Evolutionary conservation across 116 monocot genomes (phyloP), one percentile per base, ranked within the genome.

Genomic region (Phalaenopsis hybrid): DNA sequence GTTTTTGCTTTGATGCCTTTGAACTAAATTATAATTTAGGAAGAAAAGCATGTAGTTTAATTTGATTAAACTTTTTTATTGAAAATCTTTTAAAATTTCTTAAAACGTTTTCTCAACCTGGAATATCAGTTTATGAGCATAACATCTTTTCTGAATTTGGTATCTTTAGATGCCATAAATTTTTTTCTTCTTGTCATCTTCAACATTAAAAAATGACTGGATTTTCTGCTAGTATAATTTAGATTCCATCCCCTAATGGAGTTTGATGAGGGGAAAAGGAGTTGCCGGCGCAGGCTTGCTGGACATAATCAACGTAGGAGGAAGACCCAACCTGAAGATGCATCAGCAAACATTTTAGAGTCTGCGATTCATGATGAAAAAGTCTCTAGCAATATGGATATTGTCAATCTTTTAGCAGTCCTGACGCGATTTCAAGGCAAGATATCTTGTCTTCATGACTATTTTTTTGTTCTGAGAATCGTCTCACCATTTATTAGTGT

Each of bases 221-320:
- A 8, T 25, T 9, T 68, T 28, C 20, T 23, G 20, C 25, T 23
- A 8, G 68, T 75, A 7, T 63, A 50, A 59, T 77, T 57, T 65
- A 96, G 96, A 90, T 96, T 96, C 83, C 93, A 96, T 78, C 93
- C 85, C 1, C 93, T 96, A 13, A 41, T 86, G 8, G 93, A 96
- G 84, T 96, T 96, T 85, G 96, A 96, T 75, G 96, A 96, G 79
- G 96, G 93, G 44, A 96, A 96, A 86, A 87, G 93, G 68, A 96
- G 96, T 81, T 96, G 96, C 68, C 82, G 96, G 70, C 81, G 93
- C 9, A 90, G 96, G 85, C 92, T 96, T 21, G 96, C 93, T 6
- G 96, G 96, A 6, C 96, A 96, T 73, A 96, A 96, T 72, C 78
- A 92, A 16, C 85, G 93, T 75, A 89, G 96, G 84, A 87, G 96